phyloP scores from a whole-genome alignment of 176 grass and related monocot species.

The Oryza nivara region DNA sequence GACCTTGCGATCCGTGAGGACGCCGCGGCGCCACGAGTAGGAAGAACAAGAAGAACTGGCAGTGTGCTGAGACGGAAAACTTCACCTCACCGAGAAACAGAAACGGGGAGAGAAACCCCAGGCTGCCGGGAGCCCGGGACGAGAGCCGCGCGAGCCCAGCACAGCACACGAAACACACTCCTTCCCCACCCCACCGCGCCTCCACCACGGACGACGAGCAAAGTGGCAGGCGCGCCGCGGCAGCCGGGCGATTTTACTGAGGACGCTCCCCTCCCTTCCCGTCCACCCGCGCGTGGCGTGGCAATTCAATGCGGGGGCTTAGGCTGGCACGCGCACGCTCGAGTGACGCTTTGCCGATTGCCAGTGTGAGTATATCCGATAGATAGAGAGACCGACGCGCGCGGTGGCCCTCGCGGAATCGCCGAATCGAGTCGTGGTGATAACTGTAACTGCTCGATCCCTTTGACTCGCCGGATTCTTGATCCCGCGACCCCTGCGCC shows the following conservation, averaged over 20 bases:
- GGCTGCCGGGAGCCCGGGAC: background rate
- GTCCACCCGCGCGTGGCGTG: background rate
- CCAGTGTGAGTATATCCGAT: no score
- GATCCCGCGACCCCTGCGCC: background rate
- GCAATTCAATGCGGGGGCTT: background rate
- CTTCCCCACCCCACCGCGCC: background rate
- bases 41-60: background rate
- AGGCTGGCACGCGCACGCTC: no score
- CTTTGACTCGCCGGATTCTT: slow-evolving; percentile 2
- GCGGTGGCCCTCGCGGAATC: background rate
- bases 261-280: background rate
- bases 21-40: background rate
- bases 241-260: background rate
- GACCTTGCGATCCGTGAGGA: background rate
- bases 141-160: background rate
- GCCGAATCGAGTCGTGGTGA: background rate
- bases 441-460: slow-evolving; percentile 11
- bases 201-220: background rate
- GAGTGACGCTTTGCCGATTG: no score
- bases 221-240: background rate
- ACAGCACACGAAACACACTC: background rate
- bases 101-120: background rate
- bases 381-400: background rate
- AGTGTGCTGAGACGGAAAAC: background rate
- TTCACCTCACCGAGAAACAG: background rate